Percentiles rank a stretch among this genome's conserved stretches.
phyloP scores from a whole-genome alignment of 331 rosid genomes.

The Cucumis variabilis region DNA sequence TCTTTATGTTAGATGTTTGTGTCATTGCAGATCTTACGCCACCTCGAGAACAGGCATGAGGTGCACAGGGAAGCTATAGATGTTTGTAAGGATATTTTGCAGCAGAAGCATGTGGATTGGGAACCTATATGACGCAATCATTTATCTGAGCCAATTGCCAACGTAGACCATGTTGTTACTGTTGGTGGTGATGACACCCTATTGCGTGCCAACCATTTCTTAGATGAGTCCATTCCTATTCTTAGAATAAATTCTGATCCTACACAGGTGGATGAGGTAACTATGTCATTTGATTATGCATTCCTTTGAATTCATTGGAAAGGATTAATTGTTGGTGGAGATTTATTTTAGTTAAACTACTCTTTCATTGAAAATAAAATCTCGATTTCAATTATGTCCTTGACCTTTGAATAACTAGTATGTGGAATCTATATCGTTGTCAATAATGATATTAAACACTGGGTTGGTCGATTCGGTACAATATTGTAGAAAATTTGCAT shows the following conservation, averaged over 20 bases:
- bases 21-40: constrained; percentile 52
- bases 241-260: constrained; percentile 97
- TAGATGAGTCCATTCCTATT: constrained; percentile 77
- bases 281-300: not conserved
- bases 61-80: constrained; percentile 73
- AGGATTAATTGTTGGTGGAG: not conserved
- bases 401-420: not conserved
- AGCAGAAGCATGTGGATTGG: constrained; percentile 75
- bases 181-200: constrained; percentile 96
- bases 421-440: not conserved
- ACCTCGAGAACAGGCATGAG: constrained; percentile 66
- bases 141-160: constrained; percentile 59
- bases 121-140: constrained; percentile 52
- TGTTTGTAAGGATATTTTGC: constrained; percentile 73
- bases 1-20: constrained; percentile 24
- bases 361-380: not conserved
- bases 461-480: not conserved
- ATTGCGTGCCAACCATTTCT: constrained; percentile 83
- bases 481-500: not conserved
- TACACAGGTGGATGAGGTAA: constrained; percentile 78
- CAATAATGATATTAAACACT: not conserved
- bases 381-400: not conserved
- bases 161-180: constrained; percentile 82
- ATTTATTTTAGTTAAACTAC: constrained; percentile 8
- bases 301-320: not conserved